Percentiles rank a stretch among this genome's conserved stretches.
phyloP scores from a whole-genome alignment of 2,329 filamentous ascomycete genomes.

The Hirsutella minnesotensis region DNA sequence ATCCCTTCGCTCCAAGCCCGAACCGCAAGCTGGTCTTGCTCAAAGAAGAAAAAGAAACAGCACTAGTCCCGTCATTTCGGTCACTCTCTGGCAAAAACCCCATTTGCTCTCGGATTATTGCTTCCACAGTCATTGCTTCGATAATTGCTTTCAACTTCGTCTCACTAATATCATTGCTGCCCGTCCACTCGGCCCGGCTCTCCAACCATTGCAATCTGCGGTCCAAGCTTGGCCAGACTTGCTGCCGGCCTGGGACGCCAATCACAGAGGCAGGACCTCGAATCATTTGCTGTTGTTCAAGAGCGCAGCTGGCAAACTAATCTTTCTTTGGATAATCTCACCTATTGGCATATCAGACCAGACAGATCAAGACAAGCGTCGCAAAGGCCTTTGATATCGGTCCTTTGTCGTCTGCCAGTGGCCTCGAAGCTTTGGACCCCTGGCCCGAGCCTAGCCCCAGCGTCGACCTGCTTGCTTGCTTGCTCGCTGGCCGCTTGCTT shows the following conservation, averaged over 20 bases:
- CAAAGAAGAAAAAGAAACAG: conserved; percentile 13
- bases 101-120: neutral
- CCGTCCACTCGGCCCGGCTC: neutral
- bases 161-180: neutral
- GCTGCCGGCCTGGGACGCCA: neutral
- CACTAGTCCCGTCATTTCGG: no score
- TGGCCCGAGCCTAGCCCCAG: conserved; percentile 5
- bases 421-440: conserved; percentile 10
- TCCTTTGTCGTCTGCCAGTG: conserved; percentile 7
- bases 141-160: neutral
- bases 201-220: neutral
- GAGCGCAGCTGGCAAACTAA: neutral
- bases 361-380: no score
- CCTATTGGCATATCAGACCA: neutral
- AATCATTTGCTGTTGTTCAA: neutral
- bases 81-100: neutral
- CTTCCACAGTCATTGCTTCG: conserved; percentile 36
- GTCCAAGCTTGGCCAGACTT: neutral
- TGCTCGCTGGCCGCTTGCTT: no score
- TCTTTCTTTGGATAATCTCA: neutral
- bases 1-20: conserved; percentile 20
- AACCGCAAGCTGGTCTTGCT: conserved; percentile 51
- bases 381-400: neutral
- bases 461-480: neutral
- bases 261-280: neutral